phyloP scores from a whole-genome alignment of 345 rosid genomes.

The Eucalyptus tenuipes region DNA sequence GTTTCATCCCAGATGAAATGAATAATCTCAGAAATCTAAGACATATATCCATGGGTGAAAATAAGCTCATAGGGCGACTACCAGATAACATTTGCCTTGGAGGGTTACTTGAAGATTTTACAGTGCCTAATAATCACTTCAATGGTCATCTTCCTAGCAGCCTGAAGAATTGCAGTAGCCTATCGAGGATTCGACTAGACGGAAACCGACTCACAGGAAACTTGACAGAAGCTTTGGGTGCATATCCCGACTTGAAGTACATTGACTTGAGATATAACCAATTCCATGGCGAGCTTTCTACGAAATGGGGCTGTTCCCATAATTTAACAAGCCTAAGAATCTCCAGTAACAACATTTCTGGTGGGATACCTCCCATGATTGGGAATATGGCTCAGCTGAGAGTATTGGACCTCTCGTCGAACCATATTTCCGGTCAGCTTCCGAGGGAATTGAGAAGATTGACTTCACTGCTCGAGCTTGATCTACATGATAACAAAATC shows the following conservation, averaged over 20 bases:
- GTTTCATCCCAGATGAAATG: neutral
- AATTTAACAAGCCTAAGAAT: neutral
- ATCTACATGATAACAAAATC: neutral
- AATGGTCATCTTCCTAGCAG: neutral
- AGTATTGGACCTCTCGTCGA: neutral
- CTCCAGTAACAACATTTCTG: neutral
- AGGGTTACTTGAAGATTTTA: neutral
- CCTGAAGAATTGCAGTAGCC: constrained; percentile 6
- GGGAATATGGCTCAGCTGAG: neutral
- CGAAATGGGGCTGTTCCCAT: neutral
- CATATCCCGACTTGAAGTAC: neutral
- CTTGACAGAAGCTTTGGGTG: neutral
- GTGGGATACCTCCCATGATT: neutral
- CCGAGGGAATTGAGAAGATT: neutral
- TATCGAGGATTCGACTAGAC: neutral
- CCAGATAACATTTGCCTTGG: neutral
- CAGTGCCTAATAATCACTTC: neutral
- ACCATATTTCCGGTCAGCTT: neutral
- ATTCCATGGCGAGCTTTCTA: neutral
- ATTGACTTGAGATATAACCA: neutral
- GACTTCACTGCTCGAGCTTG: neutral
- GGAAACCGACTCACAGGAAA: constrained; percentile 16
- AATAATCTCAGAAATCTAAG: neutral
- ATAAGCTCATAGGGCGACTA: neutral
- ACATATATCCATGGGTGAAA: neutral